These are phyloP conservation scores for Colletotrichum navitas DNA, from an alignment of 2,329 filamentous ascomycete species.

Conservation along the genomic window DNA sequence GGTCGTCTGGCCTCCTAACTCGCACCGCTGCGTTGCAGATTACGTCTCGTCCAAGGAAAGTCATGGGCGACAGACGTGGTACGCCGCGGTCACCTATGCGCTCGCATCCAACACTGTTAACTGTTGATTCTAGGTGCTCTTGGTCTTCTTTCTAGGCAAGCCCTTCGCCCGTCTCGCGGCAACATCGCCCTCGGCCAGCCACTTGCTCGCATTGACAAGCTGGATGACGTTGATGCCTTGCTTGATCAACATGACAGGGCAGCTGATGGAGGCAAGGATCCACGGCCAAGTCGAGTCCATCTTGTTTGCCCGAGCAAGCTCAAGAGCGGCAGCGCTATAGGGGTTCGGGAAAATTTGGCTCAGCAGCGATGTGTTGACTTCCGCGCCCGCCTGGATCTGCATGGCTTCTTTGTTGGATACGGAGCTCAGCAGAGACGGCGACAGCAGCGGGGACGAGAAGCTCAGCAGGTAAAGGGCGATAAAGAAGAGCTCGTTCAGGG, in stretches of 20 bases:
- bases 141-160: conserved; percentile 60
- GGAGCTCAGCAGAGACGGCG: conserved; percentile 81
- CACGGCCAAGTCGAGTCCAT: conserved; percentile 76
- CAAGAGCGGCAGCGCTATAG: conserved; percentile 91
- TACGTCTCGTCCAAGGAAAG: not conserved
- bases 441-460: conserved; percentile 91
- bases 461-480: conserved; percentile 97
- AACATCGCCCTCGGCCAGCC: conserved; percentile 92
- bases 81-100: not conserved
- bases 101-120: not conserved
- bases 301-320: conserved; percentile 94
- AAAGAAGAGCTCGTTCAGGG: conserved; percentile 96
- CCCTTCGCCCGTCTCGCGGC: conserved; percentile 69
- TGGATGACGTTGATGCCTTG: conserved; percentile 96
- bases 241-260: conserved; percentile 91
- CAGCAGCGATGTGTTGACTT: conserved; percentile 77
- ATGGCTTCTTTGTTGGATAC: conserved; percentile 65
- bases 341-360: conserved; percentile 86
- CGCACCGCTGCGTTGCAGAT: not conserved
- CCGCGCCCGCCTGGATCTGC: conserved; percentile 73
- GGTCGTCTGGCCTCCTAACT: not conserved
- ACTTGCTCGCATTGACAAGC: conserved; percentile 91
- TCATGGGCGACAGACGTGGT: not conserved
- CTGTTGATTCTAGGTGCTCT: conserved; percentile 24
- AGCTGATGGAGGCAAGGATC: conserved; percentile 84